Percentiles rank a stretch among this genome's conserved stretches.
Conservation (phyloP, 2,329 filamentous ascomycete species). For the Scolecobasidium constrictum region DNA sequence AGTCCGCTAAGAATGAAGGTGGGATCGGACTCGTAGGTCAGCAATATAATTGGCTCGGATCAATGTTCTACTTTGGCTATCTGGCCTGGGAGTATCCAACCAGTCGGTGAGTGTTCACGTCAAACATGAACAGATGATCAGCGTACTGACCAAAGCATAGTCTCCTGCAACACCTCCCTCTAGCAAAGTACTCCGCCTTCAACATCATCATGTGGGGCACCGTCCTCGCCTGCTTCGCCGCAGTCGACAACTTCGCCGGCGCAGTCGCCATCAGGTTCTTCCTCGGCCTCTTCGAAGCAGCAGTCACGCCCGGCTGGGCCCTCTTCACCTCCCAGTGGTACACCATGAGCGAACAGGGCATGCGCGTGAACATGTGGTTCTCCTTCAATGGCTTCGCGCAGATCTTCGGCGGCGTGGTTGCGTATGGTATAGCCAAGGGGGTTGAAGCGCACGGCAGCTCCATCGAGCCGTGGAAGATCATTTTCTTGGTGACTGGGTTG, state of each 20-base stretch:
- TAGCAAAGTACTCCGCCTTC: slow-evolving; percentile 55
- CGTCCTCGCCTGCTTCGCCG: slow-evolving; percentile 52
- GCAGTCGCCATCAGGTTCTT: slow-evolving; percentile 57
- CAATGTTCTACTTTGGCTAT: slow-evolving; percentile 44
- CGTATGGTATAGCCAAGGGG: slow-evolving; percentile 52
- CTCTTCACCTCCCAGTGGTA: slow-evolving; percentile 64
- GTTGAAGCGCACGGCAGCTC: slow-evolving; percentile 42
- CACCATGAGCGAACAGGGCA: slow-evolving; percentile 56
- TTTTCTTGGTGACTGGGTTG: slow-evolving; percentile 35
- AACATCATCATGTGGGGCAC: slow-evolving; percentile 55
- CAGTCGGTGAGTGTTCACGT: slow-evolving; percentile 28
- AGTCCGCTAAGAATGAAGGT: background rate
- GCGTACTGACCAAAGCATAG: background rate
- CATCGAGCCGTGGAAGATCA: slow-evolving; percentile 56
- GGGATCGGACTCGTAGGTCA: background rate
- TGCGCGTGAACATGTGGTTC: slow-evolving; percentile 56
- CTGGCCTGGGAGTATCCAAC: slow-evolving; percentile 56
- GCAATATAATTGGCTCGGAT: background rate
- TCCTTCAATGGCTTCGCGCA: slow-evolving; percentile 53
- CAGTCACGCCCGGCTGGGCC: slow-evolving; percentile 56
- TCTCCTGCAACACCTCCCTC: slow-evolving; percentile 51
- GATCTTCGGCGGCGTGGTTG: slow-evolving; percentile 51
- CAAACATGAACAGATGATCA: background rate
- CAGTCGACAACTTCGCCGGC: slow-evolving; percentile 47
- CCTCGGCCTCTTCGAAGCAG: slow-evolving; percentile 56